Conservation (phyloP, 345 rosid species). For the Eucalyptus decipiens region DNA sequence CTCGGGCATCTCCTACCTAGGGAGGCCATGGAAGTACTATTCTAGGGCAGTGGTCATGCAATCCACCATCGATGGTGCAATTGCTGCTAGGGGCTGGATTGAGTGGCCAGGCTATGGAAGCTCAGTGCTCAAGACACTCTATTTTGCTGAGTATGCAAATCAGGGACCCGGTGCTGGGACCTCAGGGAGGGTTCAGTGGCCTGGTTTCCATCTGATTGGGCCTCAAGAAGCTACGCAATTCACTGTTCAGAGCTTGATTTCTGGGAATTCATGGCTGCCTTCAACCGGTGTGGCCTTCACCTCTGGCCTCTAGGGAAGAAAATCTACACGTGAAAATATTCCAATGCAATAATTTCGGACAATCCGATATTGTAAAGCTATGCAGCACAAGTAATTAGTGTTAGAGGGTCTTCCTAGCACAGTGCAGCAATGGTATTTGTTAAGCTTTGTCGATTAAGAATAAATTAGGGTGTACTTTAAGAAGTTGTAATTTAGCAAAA, state of each 20-base stretch:
- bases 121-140: slow-evolving; percentile 10
- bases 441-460: not conserved
- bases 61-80: slow-evolving; percentile 34
- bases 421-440: not conserved
- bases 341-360: not conserved
- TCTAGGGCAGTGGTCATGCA: slow-evolving; percentile 68
- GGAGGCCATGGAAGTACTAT: slow-evolving; percentile 74
- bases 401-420: not conserved
- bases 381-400: not conserved
- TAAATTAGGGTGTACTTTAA: not conserved
- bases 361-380: not conserved
- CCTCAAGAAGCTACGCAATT: slow-evolving; percentile 23
- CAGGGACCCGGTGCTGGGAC: slow-evolving; percentile 33
- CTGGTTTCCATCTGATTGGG: slow-evolving; percentile 36
- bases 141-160: slow-evolving; percentile 42
- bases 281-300: slow-evolving; percentile 42
- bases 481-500: not conserved
- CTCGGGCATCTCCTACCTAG: slow-evolving; percentile 29
- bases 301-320: slow-evolving; percentile 26
- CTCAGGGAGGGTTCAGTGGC: slow-evolving; percentile 29
- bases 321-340: not conserved
- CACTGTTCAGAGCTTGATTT: slow-evolving; percentile 32
- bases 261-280: slow-evolving; percentile 48
- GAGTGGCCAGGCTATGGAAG: slow-evolving; percentile 48
- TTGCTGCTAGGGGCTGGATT: slow-evolving; percentile 52